A percentile compares a stretch with the other conserved stretches of the same genome.
Conservation (phyloP, 768 basidiomycete genomes). For the Suillus sp. region DNA sequence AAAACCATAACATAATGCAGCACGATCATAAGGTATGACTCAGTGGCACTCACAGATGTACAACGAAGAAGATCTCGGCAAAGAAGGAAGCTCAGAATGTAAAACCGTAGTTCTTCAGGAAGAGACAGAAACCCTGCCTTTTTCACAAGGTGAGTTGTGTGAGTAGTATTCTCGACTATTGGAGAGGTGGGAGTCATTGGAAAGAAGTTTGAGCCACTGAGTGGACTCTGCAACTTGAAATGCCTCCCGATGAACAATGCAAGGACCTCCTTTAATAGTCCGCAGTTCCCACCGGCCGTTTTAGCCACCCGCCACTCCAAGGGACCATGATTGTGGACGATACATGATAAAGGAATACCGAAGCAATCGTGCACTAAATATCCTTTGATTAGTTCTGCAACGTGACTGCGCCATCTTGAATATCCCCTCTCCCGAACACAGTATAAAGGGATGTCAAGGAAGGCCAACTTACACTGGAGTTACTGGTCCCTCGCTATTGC, state of each 20-base stretch:
- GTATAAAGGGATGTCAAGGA: not conserved
- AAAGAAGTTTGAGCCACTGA: not conserved
- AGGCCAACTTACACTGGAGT: not conserved
- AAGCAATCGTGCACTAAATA: not conserved
- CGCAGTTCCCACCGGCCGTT: not conserved
- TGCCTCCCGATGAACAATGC: not conserved
- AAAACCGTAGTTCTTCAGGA: not conserved
- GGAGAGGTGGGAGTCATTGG: not conserved
- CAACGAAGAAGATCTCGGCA: conserved; percentile 2
- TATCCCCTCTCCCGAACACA: not conserved
- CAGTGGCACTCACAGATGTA: not conserved
- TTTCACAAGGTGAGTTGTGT: not conserved
- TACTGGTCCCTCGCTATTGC: not conserved
- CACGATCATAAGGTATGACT: not conserved
- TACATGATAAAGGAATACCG: not conserved
- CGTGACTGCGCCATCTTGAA: not conserved
- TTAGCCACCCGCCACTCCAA: not conserved
- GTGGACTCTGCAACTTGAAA: not conserved
- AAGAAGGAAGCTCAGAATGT: not conserved
- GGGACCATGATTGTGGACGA: not conserved
- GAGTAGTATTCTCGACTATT: not conserved
- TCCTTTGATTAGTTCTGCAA: not conserved
- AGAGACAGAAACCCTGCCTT: not conserved
- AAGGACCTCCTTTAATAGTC: not conserved
- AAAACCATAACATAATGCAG: not conserved